Evolutionary conservation across 2,329 filamentous ascomycete species (phyloP).

Genomic region (Cytospora paraplurivora): DNA sequence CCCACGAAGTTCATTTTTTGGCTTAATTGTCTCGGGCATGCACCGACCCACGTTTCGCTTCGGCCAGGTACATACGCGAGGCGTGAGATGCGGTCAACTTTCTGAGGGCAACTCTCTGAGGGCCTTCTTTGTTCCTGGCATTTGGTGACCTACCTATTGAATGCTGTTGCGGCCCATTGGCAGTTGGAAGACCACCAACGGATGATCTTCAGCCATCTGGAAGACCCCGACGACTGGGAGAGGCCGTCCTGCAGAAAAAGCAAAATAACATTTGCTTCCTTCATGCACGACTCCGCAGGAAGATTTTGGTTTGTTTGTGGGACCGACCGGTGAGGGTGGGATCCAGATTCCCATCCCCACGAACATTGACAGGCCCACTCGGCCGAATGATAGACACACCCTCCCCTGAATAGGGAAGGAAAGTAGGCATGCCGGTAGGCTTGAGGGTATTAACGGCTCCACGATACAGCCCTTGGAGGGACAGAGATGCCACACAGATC

Average conservation of each 20-base stretch:
- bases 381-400: conserved; percentile 24
- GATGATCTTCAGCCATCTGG: not conserved
- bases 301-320: conserved; percentile 22
- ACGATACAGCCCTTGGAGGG: conserved; percentile 3
- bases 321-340: conserved; percentile 24
- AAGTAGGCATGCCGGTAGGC: not conserved
- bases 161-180: conserved; percentile 17
- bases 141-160: conserved; percentile 14
- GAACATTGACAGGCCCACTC: conserved; percentile 25
- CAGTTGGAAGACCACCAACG: conserved; percentile 16
- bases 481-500: not conserved
- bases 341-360: conserved; percentile 12
- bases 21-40: conserved; percentile 27
- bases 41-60: conserved; percentile 29
- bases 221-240: conserved; percentile 11
- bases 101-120: conserved; percentile 13
- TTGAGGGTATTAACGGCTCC: conserved; percentile 24
- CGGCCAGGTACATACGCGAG: conserved; percentile 23
- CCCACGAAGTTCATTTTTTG: conserved; percentile 21
- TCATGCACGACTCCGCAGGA: conserved; percentile 22
- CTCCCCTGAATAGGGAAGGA: conserved; percentile 16
- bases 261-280: conserved; percentile 16
- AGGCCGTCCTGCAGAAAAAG: conserved; percentile 15
- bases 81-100: conserved; percentile 28
- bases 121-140: conserved; percentile 10